A percentile compares a stretch with the other conserved stretches of the same genome.
These are phyloP conservation scores for Boletus coccyginus DNA, from an alignment of 768 basidiomycete genomes.

Conservation along the genomic window DNA sequence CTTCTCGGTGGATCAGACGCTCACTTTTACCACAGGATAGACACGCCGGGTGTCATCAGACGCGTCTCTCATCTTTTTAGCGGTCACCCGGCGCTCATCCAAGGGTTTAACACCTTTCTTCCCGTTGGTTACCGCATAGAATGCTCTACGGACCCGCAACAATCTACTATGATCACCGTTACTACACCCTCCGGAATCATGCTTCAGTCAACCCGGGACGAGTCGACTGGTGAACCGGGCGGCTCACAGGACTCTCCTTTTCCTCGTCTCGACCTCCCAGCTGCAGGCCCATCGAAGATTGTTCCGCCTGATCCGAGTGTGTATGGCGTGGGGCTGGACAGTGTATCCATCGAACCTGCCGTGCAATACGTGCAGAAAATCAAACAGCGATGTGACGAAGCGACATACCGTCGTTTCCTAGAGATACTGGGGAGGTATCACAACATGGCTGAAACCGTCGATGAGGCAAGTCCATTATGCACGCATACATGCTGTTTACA, in stretches of 20 bases:
- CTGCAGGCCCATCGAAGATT: conserved; percentile 2
- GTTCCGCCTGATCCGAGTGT: conserved; percentile 20
- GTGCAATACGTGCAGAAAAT: conserved; percentile 97
- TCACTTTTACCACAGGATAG: conserved; percentile 58
- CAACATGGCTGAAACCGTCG: conserved; percentile 55
- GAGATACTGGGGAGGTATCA: conserved; percentile 71
- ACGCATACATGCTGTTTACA: neutral
- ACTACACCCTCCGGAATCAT: conserved; percentile 71
- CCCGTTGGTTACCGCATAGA: conserved; percentile 95
- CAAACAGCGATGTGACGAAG: conserved; percentile 89
- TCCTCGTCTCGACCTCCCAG: conserved; percentile 17
- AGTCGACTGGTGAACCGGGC: conserved; percentile 37
- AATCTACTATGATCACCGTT: conserved; percentile 67
- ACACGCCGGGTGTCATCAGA: conserved; percentile 95
- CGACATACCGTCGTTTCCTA: conserved; percentile 78
- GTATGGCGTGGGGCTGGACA: conserved; percentile 36
- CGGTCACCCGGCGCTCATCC: conserved; percentile 86
- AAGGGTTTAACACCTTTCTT: conserved; percentile 98
- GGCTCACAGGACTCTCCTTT: conserved; percentile 39
- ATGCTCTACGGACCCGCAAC: conserved; percentile 61
- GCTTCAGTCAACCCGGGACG: conserved; percentile 51
- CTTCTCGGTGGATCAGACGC: neutral
- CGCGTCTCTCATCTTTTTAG: conserved; percentile 92
- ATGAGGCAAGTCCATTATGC: conserved; percentile 45
- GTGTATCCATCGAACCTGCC: conserved; percentile 65